A percentile compares a stretch with the other conserved stretches of the same genome.
phyloP scores from a whole-genome alignment of 2,329 filamentous ascomycete species.

The Penicillium sp. region DNA sequence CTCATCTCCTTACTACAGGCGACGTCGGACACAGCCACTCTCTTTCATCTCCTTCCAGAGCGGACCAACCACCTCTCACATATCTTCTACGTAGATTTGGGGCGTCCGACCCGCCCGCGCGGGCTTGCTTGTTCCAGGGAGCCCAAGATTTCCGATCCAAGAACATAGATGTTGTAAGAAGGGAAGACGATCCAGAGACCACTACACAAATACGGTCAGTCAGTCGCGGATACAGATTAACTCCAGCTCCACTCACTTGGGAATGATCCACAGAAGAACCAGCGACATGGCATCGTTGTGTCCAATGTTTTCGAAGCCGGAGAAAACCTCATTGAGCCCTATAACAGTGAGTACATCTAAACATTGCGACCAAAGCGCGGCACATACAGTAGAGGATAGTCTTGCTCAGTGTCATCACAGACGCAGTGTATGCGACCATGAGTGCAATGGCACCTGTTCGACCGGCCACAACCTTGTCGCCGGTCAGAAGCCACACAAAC shows the following conservation, averaged over 20 bases:
- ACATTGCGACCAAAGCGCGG: background rate
- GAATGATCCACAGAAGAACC: constrained; percentile 57
- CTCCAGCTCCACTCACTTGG: constrained; percentile 51
- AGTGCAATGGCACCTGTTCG: constrained; percentile 50
- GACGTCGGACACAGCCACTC: too few species aligned
- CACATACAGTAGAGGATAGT: constrained; percentile 59
- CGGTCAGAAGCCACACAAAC: constrained; percentile 42
- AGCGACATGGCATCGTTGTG: constrained; percentile 54
- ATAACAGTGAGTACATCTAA: constrained; percentile 3
- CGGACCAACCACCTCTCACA: too few species aligned
- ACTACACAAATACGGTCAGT: constrained; percentile 32
- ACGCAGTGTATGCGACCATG: constrained; percentile 54
- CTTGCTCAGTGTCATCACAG: constrained; percentile 62
- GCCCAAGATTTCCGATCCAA: constrained; percentile 57
- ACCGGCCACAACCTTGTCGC: constrained; percentile 49
- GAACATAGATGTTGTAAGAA: constrained; percentile 55
- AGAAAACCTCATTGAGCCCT: constrained; percentile 57
- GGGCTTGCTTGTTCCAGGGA: constrained; percentile 45
- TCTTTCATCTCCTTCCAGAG: too few species aligned
- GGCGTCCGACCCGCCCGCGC: constrained; percentile 23
- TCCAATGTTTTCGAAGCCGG: constrained; percentile 55
- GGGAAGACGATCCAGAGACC: constrained; percentile 61
- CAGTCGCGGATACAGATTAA: background rate
- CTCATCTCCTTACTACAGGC: too few species aligned
- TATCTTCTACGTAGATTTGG: constrained; percentile 26